These are phyloP conservation scores for Jatropha multifida DNA, from an alignment of 441 rosid genomes.

Conservation along the genomic window DNA sequence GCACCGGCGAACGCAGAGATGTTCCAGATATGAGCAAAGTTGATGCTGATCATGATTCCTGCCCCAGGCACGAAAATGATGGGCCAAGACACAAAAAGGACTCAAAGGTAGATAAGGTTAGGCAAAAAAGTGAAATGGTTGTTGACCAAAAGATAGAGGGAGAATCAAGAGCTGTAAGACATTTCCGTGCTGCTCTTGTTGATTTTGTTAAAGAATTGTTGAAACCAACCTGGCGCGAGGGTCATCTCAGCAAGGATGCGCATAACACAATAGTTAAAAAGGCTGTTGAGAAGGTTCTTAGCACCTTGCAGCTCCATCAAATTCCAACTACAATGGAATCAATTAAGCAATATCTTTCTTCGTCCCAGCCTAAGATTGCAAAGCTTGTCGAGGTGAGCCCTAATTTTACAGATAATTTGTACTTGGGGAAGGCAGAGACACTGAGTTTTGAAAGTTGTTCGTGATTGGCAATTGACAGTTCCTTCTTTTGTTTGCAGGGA, in stretches of 20 bases:
- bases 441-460: conserved; percentile 11
- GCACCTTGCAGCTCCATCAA: conserved; percentile 57
- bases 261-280: conserved; percentile 78
- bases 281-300: conserved; percentile 72
- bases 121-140: conserved; percentile 36
- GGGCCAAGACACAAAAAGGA: conserved; percentile 28
- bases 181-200: conserved; percentile 61
- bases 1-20: conserved; percentile 39
- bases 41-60: conserved; percentile 33
- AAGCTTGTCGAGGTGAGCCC: conserved; percentile 84
- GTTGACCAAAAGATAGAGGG: conserved; percentile 47
- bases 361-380: conserved; percentile 53
- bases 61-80: conserved; percentile 9
- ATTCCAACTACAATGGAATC: conserved; percentile 57
- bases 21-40: conserved; percentile 34
- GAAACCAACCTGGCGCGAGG: conserved; percentile 85
- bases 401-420: conserved; percentile 7
- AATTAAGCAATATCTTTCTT: conserved; percentile 60
- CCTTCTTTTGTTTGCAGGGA: conserved; percentile 58
- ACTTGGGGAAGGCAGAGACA: conserved; percentile 1
- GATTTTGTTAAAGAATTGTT: conserved; percentile 66
- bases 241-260: conserved; percentile 75
- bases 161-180: conserved; percentile 55
- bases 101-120: conserved; percentile 34
- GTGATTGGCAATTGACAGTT: conserved; percentile 24